Base-by-base conservation (phyloP, 768 basidiomycete genomes). In the Dendrothele bispora region DNA sequence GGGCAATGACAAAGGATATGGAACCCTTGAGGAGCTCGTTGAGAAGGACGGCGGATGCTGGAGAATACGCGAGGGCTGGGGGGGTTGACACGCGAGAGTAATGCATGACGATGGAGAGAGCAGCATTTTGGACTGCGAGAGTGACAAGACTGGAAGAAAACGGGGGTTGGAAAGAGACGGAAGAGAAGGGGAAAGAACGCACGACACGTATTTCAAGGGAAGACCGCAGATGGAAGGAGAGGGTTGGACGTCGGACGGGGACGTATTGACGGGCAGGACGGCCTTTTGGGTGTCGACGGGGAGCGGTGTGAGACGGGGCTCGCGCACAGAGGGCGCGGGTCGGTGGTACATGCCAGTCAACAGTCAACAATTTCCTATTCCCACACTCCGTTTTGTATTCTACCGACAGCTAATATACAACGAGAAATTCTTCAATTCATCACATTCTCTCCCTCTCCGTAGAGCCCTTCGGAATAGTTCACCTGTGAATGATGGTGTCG, bases 21-120 rank as follows among this genome's bases (percentile, higher is more conserved):
- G 82, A 73, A 46, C 94, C 91, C 64, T 99, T 99, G 49, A 98
- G 74, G 27, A 98, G 70, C 70, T 99, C 97, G 67, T 94, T 95
- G 56, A 98, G 71, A 26, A 99, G 80, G 22, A 99, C 94, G 20
- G 97, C 97, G 1, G 91, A 79, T 2, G 95, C 94, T 1, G 97
- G 92, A 1, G 91, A 97, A 67, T 99, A 99, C 2, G 90, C 73
- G 26, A 87, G 76, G 34, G 85, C 73, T 2, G 87, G 72, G 7
- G 91, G 82, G 0, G 81, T 88, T 2, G 90, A 88, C 49, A 93
- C 86, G 50, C 97, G 83, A n/a, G 97, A 98, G 68, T 98, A 91
- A 73, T 98, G 94, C 91, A 99, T 95, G 55, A 98, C 91, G 61
- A 99, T 93, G 44, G 94, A 94, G 40, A 99, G 74, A 8, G 91